These are phyloP conservation scores for Hanseniaspora valbyensis DNA, from an alignment of 805 yeast genomes.

Conservation along the genomic window DNA sequence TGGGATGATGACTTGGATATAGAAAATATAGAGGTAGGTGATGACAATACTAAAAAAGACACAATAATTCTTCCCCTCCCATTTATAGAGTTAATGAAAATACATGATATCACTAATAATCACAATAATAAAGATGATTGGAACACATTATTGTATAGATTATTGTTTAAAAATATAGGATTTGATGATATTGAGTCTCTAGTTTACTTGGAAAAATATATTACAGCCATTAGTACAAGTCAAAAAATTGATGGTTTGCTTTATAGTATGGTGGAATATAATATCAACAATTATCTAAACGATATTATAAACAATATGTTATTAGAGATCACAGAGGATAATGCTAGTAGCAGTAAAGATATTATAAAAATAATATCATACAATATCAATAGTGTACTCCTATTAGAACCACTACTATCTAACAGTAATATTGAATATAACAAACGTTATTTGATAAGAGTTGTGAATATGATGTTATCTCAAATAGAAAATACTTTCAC, in stretches of 20 bases:
- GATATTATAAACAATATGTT: not conserved
- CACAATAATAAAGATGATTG: not conserved
- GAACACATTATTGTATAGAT: not conserved
- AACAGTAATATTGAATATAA: not conserved
- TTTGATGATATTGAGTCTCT: not conserved
- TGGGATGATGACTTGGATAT: slow-evolving; percentile 11
- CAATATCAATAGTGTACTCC: not conserved
- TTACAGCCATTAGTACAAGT: not conserved
- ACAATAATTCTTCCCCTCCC: not conserved
- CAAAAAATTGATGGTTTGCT: no score
- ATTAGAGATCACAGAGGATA: not conserved
- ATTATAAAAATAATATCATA: not conserved
- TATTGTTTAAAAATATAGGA: not conserved
- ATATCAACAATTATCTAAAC: not conserved
- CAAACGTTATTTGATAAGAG: not conserved
- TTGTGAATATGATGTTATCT: not conserved
- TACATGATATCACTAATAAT: not conserved
- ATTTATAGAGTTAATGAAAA: not conserved
- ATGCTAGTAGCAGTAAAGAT: not conserved
- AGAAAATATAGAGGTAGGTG: not conserved
- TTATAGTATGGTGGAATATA: not conserved
- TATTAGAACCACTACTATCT: not conserved
- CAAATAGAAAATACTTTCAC: not conserved
- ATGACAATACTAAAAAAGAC: not conserved
- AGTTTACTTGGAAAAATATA: not conserved